Percentiles rank a stretch among this genome's conserved stretches.
Conservation (phyloP, 2,329 filamentous ascomycete genomes). For the Fusarium sp. region DNA sequence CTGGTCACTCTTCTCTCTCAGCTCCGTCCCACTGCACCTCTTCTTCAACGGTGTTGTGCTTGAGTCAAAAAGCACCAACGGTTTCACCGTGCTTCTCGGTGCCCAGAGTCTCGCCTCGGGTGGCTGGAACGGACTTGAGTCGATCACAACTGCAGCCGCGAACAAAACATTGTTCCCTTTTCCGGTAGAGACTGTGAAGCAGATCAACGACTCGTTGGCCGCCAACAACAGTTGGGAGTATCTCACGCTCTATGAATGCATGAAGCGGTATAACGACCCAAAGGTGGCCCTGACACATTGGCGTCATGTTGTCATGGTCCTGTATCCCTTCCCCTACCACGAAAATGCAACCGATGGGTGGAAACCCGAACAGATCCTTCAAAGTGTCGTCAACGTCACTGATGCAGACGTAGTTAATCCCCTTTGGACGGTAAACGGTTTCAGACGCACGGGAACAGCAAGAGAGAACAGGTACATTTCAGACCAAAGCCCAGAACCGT, state of each 20-base stretch:
- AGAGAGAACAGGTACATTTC: neutral
- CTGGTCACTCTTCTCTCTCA: constrained; percentile 19
- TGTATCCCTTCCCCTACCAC: neutral
- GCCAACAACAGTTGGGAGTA: neutral
- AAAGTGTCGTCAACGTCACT: neutral
- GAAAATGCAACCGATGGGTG: constrained; percentile 18
- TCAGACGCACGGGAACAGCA: constrained; percentile 6
- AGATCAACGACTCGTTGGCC: constrained; percentile 10
- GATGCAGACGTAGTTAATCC: constrained; percentile 3
- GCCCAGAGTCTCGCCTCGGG: constrained; percentile 1
- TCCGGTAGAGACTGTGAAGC: neutral
- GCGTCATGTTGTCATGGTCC: constrained; percentile 24
- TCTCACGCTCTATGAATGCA: neutral
- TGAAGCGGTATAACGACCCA: constrained; percentile 22
- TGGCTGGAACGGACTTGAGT: constrained; percentile 2
- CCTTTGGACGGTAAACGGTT: constrained; percentile 13
- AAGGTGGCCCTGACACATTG: constrained; percentile 16
- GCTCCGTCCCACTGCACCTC: constrained; percentile 24
- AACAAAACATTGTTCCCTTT: no score
- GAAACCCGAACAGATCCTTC: constrained; percentile 19
- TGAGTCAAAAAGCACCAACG: constrained; percentile 27
- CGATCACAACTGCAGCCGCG: neutral
- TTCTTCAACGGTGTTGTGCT: constrained; percentile 24
- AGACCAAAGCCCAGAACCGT: neutral
- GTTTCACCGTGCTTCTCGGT: constrained; percentile 17